These are phyloP conservation scores for Chrysochromulina tobinii DNA, from an alignment of 78 protist genomes.

Conservation along the genomic window DNA sequence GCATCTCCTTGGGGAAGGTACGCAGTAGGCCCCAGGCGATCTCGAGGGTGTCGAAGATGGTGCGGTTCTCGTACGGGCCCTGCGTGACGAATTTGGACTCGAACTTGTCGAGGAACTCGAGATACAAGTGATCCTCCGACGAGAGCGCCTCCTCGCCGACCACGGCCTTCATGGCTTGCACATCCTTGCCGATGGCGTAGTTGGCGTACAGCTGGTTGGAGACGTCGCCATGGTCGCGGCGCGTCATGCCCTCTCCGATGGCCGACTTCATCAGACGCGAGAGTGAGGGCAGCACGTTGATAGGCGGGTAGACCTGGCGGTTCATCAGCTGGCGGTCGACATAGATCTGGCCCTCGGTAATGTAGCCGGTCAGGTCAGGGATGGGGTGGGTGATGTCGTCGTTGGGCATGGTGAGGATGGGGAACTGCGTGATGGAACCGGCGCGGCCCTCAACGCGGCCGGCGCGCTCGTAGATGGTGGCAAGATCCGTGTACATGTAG, in stretches of 20 bases:
- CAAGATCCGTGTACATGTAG: conserved; percentile 99
- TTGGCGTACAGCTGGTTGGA: conserved; percentile 98
- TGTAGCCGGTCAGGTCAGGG: conserved; percentile 99
- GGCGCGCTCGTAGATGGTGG: conserved; percentile 99
- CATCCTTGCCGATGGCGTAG: conserved; percentile 99
- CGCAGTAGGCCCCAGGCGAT: conserved; percentile 97
- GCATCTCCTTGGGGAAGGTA: conserved; percentile 92
- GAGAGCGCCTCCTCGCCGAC: conserved; percentile 99
- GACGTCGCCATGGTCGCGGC: conserved; percentile 96
- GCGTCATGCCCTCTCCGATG: conserved; percentile 92
- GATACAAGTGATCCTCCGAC: conserved; percentile 91
- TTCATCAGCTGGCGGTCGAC: conserved; percentile 97
- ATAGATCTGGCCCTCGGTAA: conserved; percentile 99
- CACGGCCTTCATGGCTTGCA: conserved; percentile 98
- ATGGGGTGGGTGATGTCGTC: conserved; percentile 99
- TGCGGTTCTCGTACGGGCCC: conserved; percentile 81
- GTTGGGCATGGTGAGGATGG: conserved; percentile 85
- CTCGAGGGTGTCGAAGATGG: conserved; percentile 92
- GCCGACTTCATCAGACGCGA: conserved; percentile 98
- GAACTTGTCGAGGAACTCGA: conserved; percentile 96
- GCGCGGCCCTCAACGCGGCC: conserved; percentile 97
- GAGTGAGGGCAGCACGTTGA: conserved; percentile 99
- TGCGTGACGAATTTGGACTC: conserved; percentile 95
- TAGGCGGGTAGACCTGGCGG: conserved; percentile 95
- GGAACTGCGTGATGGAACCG: conserved; percentile 99